These are phyloP conservation scores for Evernia prunastri DNA, from an alignment of 495 filamentous ascomycete genomes.

Conservation along the genomic window DNA sequence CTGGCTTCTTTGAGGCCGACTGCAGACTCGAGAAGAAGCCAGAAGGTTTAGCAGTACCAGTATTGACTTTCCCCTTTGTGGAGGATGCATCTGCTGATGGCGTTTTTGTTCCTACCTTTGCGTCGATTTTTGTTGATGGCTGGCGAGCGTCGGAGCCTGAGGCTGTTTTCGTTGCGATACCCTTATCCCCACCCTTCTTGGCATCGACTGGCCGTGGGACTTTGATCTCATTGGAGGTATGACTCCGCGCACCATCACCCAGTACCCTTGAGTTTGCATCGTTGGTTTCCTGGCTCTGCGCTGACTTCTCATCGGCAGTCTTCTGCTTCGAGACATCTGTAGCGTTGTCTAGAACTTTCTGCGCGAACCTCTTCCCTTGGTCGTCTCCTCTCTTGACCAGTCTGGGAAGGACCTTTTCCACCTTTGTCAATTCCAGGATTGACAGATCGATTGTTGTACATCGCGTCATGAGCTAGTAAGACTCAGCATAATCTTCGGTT, in stretches of 20 bases:
- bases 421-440: constrained; percentile 58
- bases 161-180: constrained; percentile 17
- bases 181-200: constrained; percentile 34
- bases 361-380: constrained; percentile 50
- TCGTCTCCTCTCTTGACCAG: constrained; percentile 62
- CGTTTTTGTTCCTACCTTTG: constrained; percentile 24
- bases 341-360: constrained; percentile 53
- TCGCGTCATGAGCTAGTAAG: constrained; percentile 49
- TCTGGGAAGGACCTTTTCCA: constrained; percentile 55
- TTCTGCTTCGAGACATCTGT: constrained; percentile 48
- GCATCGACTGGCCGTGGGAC: constrained; percentile 41
- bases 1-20: constrained; percentile 56
- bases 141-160: constrained; percentile 18
- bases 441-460: constrained; percentile 60
- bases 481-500: constrained; percentile 22
- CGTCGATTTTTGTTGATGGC: constrained; percentile 21
- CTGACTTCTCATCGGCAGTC: constrained; percentile 36
- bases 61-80: constrained; percentile 42
- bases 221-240: constrained; percentile 42
- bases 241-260: constrained; percentile 24
- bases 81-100: constrained; percentile 24
- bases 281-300: constrained; percentile 23
- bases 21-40: constrained; percentile 52
- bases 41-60: constrained; percentile 51
- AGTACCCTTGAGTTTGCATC: constrained; percentile 29